Evolutionary conservation across 164 flowering plant species (phyloP).

Genomic region (Aristolochia fimbriata): DNA sequence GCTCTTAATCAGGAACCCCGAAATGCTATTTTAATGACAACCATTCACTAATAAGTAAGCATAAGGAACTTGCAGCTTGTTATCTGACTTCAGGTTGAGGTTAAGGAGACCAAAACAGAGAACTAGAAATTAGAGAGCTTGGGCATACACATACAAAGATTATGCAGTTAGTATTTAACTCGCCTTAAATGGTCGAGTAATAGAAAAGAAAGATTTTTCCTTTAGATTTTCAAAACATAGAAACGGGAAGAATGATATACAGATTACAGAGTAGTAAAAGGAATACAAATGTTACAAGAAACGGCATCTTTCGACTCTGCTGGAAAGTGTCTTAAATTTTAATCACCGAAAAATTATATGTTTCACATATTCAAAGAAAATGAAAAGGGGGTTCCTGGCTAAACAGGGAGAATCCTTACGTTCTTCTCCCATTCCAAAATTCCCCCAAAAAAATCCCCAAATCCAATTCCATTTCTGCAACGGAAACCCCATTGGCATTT

Average conservation of each 20-base stretch:
- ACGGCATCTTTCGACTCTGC: not conserved
- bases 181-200: too few species aligned
- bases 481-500: not conserved
- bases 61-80: too few species aligned
- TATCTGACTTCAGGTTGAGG: too few species aligned
- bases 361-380: not conserved
- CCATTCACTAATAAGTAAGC: too few species aligned
- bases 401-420: not conserved
- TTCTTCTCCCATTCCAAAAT: not conserved
- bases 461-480: not conserved
- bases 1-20: too few species aligned
- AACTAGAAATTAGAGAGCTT: too few species aligned
- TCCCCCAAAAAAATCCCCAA: not conserved
- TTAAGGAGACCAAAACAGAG: too few species aligned
- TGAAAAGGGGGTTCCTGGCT: not conserved
- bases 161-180: too few species aligned
- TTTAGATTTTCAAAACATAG: not conserved
- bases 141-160: too few species aligned
- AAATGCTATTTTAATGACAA: too few species aligned
- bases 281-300: not conserved
- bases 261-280: not conserved
- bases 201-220: too few species aligned
- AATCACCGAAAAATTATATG: too few species aligned
- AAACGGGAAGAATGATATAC: not conserved
- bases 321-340: not conserved